phyloP scores from a whole-genome alignment of 1,284 basidiomycete genomes.

The Ceraceosorus bombacis region DNA sequence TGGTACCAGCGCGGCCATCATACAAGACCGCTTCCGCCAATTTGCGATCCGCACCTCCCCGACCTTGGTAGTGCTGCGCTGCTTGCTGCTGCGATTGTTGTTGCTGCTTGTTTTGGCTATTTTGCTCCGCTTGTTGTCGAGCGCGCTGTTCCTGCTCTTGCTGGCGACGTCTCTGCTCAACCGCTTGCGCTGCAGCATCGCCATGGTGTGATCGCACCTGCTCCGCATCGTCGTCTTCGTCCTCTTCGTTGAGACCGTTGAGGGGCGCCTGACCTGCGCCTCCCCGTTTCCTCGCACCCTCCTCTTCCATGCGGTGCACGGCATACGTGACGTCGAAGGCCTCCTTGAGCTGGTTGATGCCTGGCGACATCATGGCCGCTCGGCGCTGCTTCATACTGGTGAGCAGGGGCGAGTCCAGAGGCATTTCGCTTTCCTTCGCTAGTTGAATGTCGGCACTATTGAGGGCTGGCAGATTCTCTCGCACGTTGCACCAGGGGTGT shows the following conservation, averaged over 20 bases:
- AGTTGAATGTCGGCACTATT: conserved; percentile 42
- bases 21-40: conserved; percentile 48
- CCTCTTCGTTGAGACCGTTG: conserved; percentile 82
- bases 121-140: conserved; percentile 11
- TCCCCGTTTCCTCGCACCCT: conserved; percentile 63
- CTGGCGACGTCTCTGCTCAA: conserved; percentile 32
- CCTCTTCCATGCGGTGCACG: conserved; percentile 98
- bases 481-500: conserved; percentile 82
- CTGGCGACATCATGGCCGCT: conserved; percentile 76
- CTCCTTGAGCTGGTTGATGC: conserved; percentile 74
- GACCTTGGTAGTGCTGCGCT: conserved; percentile 38
- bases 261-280: conserved; percentile 54
- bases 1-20: conserved; percentile 37
- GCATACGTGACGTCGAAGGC: conserved; percentile 99
- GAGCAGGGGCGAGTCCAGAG: conserved; percentile 84
- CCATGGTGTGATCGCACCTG: conserved; percentile 35
- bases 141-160: conserved; percentile 18
- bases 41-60: conserved; percentile 37
- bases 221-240: conserved; percentile 53
- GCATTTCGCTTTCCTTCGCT: conserved; percentile 51
- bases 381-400: conserved; percentile 60
- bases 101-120: conserved; percentile 11
- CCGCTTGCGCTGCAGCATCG: conserved; percentile 40
- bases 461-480: conserved; percentile 39
- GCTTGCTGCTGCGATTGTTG: conserved; percentile 26